phyloP scores from a whole-genome alignment of 108 stramenopile genomes.

The Licmophora abbreviata region DNA sequence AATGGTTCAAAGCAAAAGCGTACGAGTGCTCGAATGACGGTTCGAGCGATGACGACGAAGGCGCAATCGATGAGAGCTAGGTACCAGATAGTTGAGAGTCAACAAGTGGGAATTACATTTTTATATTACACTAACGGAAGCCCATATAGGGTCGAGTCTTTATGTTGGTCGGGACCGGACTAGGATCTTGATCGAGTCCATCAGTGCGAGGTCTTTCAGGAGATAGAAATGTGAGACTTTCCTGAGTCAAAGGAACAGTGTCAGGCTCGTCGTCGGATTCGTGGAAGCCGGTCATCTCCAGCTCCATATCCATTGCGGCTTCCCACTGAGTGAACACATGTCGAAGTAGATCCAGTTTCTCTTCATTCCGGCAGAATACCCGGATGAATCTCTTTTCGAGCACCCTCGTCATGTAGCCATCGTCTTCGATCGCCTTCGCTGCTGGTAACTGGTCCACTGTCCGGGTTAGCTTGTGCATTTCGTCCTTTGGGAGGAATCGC shows the following conservation, averaged over 20 bases:
- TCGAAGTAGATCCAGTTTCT: slow-evolving; percentile 24
- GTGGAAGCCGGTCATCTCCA: neutral
- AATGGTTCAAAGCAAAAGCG: neutral
- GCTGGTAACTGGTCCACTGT: slow-evolving; percentile 31
- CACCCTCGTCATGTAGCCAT: slow-evolving; percentile 16
- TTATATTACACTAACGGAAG: neutral
- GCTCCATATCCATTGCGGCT: no score
- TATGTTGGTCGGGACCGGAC: no score
- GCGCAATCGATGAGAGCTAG: neutral
- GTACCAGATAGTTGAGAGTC: neutral
- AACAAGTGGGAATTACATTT: neutral
- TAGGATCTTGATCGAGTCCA: no score
- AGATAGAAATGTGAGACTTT: no score
- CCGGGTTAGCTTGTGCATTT: slow-evolving; percentile 17
- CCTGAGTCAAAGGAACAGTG: no score
- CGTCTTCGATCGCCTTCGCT: slow-evolving; percentile 23
- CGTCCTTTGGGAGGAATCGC: slow-evolving; percentile 53
- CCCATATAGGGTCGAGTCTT: no score
- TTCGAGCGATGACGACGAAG: neutral
- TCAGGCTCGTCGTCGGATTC: neutral
- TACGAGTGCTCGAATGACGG: neutral
- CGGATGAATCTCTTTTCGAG: slow-evolving; percentile 30
- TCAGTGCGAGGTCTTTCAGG: no score
- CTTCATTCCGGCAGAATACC: slow-evolving; percentile 23
- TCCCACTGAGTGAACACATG: slow-evolving; percentile 42